phyloP scores from a whole-genome alignment of 164 flowering plant genomes.

The Liquidambar formosana region DNA sequence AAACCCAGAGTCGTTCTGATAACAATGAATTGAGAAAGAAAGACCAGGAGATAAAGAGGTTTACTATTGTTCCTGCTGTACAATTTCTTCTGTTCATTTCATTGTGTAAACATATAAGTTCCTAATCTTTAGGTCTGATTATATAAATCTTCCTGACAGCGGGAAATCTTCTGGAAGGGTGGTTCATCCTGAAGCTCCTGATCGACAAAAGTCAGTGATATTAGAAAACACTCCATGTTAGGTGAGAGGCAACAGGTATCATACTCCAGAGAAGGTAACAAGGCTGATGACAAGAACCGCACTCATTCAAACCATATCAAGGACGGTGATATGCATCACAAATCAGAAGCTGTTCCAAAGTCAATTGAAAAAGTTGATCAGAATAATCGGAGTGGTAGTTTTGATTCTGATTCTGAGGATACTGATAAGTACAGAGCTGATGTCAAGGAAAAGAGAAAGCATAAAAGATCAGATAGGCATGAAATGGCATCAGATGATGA shows the following conservation, averaged over 20 bases:
- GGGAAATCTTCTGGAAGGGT: constrained; percentile 32
- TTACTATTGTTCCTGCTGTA: background rate
- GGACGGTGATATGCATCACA: constrained; percentile 17
- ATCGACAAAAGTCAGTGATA: constrained; percentile 20
- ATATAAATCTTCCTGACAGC: constrained; percentile 36
- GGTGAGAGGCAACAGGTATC: constrained; percentile 28
- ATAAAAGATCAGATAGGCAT: constrained; percentile 37
- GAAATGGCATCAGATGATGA: constrained; percentile 49
- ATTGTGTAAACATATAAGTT: background rate
- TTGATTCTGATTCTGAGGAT: constrained; percentile 53
- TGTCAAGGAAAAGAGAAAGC: constrained; percentile 49
- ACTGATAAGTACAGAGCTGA: constrained; percentile 37
- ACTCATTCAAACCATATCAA: constrained; percentile 26
- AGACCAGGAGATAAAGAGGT: constrained; percentile 44
- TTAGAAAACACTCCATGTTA: constrained; percentile 20
- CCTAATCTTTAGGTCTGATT: background rate
- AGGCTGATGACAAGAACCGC: constrained; percentile 30
- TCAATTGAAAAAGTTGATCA: constrained; percentile 30
- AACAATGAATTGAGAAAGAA: constrained; percentile 28
- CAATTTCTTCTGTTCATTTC: background rate
- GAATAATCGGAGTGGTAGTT: constrained; percentile 20
- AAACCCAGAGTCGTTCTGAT: constrained; percentile 17
- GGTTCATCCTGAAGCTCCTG: constrained; percentile 25
- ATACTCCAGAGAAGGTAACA: constrained; percentile 25
- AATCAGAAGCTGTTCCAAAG: constrained; percentile 19